Evolutionary conservation across 2,329 filamentous ascomycete species (phyloP).

Genomic region (Akanthomyces muscarius): DNA sequence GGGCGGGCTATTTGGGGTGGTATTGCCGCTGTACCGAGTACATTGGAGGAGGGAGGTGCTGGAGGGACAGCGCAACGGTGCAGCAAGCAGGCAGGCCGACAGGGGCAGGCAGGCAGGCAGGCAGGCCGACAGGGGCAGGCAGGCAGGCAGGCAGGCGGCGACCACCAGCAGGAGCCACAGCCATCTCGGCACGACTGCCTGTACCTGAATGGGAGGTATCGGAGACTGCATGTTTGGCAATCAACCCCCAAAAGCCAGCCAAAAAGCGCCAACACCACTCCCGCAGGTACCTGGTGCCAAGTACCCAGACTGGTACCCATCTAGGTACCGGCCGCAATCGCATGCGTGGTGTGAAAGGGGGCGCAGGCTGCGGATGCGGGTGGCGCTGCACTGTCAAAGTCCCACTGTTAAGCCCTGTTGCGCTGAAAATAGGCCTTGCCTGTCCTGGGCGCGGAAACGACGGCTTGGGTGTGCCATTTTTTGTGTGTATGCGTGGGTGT

Average conservation of each 20-base stretch:
- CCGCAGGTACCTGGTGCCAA: not conserved
- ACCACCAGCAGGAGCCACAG: not conserved
- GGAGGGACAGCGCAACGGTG: not conserved
- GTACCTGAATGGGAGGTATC: not conserved
- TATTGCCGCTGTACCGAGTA: not conserved
- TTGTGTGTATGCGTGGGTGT: not conserved
- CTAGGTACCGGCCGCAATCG: not conserved
- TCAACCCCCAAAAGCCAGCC: too few species aligned
- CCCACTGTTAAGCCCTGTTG: constrained; percentile 16
- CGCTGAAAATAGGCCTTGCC: constrained; percentile 16
- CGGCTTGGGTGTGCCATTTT: not conserved
- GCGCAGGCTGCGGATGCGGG: constrained; percentile 7
- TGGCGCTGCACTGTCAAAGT: constrained; percentile 10
- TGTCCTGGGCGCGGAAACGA: constrained; percentile 3
- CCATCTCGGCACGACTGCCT: not conserved
- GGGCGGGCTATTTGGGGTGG: not conserved
- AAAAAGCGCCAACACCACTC: not conserved
- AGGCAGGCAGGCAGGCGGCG: too few species aligned
- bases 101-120: not conserved
- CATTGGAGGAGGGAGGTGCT: not conserved
- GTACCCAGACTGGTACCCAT: not conserved
- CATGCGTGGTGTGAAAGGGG: not conserved
- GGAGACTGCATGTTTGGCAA: too few species aligned
- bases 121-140: too few species aligned
- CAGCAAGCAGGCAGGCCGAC: not conserved